phyloP scores from a whole-genome alignment of 257 asterid genomes.

The Fraxinus excelsior region DNA sequence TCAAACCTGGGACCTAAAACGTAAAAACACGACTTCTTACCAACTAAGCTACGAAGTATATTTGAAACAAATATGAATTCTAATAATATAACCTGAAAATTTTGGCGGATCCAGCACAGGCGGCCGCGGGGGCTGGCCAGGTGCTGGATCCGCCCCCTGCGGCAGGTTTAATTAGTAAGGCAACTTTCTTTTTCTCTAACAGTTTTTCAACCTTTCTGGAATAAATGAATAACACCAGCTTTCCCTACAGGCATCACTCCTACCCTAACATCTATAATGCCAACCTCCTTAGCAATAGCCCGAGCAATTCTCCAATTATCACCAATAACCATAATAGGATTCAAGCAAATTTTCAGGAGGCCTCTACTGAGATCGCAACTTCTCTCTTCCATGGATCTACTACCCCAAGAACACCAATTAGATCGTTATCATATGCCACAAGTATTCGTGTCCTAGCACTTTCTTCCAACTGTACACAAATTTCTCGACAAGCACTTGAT shows the following conservation, averaged over 20 bases:
- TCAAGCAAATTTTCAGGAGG: conserved; percentile 84
- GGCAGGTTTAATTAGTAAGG: conserved; percentile 89
- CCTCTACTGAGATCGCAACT: conserved; percentile 87
- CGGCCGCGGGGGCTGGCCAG: too few relatives aligned
- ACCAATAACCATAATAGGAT: conserved; percentile 96
- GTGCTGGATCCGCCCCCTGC: too few relatives aligned
- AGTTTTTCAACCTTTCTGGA: conserved; percentile 62
- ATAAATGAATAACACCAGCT: too few relatives aligned
- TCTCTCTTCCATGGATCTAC: conserved; percentile 96
- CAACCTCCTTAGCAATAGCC: conserved; percentile 42
- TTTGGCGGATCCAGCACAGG: too few relatives aligned
- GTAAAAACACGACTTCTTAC: too few relatives aligned
- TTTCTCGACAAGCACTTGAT: conserved; percentile 51
- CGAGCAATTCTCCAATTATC: conserved; percentile 97
- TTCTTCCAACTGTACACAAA: conserved; percentile 81
- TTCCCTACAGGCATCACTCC: too few relatives aligned
- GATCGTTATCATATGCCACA: conserved; percentile 53
- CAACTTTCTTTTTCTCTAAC: conserved; percentile 84
- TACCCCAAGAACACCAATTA: conserved; percentile 83
- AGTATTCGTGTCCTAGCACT: conserved; percentile 86
- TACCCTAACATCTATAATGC: too few relatives aligned
- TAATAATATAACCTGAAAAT: too few relatives aligned
- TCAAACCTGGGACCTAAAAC: too few relatives aligned
- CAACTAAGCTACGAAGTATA: too few relatives aligned
- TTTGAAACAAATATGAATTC: too few relatives aligned